Percentiles rank a stretch among this genome's conserved stretches.
Evolutionary conservation across 352 stramenopile species (phyloP).

Genomic region (Globisporangium irregulare): DNA sequence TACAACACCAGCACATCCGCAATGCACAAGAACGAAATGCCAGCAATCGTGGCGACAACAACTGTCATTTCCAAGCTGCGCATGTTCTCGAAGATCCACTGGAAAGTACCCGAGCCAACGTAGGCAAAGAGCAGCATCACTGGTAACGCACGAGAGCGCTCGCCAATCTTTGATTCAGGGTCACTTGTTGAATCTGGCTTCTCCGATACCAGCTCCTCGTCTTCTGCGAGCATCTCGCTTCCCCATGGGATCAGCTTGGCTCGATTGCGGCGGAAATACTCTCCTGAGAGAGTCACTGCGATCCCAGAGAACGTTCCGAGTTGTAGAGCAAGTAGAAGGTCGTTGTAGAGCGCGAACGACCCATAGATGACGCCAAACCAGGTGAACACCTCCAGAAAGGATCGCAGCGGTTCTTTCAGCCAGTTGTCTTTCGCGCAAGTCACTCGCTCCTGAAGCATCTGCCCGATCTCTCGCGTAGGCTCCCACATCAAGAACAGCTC

Average conservation of each 20-base stretch:
- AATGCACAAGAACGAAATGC: conserved; percentile 82
- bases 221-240: conserved; percentile 12
- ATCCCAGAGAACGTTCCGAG: conserved; percentile 83
- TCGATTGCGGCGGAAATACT: conserved; percentile 70
- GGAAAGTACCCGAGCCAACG: conserved; percentile 81
- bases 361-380: conserved; percentile 79
- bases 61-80: conserved; percentile 81
- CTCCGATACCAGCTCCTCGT: neutral
- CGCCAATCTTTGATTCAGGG: conserved; percentile 10
- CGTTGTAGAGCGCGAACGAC: conserved; percentile 80
- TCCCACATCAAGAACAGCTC: conserved; percentile 83
- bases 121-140: conserved; percentile 83
- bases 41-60: conserved; percentile 67
- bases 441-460: conserved; percentile 74
- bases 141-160: conserved; percentile 31
- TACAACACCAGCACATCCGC: conserved; percentile 63
- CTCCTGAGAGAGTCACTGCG: conserved; percentile 69
- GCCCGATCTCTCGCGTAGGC: conserved; percentile 64
- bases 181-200: conserved; percentile 11
- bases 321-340: conserved; percentile 74
- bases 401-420: conserved; percentile 67
- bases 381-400: conserved; percentile 81
- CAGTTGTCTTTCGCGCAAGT: conserved; percentile 79
- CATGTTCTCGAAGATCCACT: conserved; percentile 89
- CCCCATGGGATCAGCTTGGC: conserved; percentile 54